Percentiles rank a stretch among this genome's conserved stretches.
phyloP scores from a whole-genome alignment of 305 asterid species.

The Solanum hybrid region DNA sequence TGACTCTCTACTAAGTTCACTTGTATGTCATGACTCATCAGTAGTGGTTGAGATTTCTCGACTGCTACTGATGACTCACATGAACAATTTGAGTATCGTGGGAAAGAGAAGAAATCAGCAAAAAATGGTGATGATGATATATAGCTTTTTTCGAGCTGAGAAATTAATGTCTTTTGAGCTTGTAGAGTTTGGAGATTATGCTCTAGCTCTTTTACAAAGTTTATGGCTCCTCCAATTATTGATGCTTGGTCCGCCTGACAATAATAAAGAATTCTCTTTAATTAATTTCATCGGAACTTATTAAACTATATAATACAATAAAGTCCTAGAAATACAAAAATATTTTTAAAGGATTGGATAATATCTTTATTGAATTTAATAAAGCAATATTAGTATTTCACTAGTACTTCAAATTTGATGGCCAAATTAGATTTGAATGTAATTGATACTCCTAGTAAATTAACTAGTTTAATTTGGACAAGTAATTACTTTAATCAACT shows the following conservation, averaged over 20 bases:
- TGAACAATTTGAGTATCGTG: slow-evolving; percentile 11
- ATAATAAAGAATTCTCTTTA: neutral
- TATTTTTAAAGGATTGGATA: neutral
- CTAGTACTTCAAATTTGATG: neutral
- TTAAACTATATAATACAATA: neutral
- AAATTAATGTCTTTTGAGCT: slow-evolving; percentile 3
- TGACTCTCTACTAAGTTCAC: slow-evolving; percentile 33
- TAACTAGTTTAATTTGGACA: neutral
- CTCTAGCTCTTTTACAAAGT: slow-evolving; percentile 38
- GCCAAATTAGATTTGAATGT: neutral
- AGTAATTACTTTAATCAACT: neutral
- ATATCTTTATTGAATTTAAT: no score
- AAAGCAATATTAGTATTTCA: neutral
- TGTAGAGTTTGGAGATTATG: slow-evolving; percentile 31
- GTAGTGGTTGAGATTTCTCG: neutral
- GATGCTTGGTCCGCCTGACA: slow-evolving; percentile 38
- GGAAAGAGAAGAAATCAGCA: slow-evolving; percentile 23
- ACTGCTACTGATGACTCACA: neutral
- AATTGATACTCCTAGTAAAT: neutral
- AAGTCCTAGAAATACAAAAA: neutral
- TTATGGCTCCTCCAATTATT: slow-evolving; percentile 39
- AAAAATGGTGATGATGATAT: slow-evolving; percentile 9
- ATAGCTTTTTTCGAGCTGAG: neutral
- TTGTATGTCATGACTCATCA: slow-evolving; percentile 11
- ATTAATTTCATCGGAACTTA: neutral